Evolutionary conservation across 1,284 basidiomycete species (phyloP).

Genomic region (Boletus smithii): DNA sequence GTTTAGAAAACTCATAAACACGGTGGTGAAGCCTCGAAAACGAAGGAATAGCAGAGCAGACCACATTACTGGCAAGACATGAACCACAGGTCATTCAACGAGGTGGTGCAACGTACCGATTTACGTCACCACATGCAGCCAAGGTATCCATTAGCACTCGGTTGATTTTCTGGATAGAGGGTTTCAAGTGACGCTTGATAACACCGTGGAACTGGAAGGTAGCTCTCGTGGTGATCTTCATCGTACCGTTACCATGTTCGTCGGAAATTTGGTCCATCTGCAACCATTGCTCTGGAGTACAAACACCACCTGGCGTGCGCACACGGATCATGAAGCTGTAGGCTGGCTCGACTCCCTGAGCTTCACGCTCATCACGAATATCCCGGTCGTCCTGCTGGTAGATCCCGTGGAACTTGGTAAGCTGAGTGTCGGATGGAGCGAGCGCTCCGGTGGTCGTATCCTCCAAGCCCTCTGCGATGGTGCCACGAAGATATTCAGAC

Average conservation of each 20-base stretch:
- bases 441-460: conserved; percentile 89
- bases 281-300: conserved; percentile 89
- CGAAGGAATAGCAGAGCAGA: conserved; percentile 89
- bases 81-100: conserved; percentile 2
- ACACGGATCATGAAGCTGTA: conserved; percentile 99
- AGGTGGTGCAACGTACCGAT: conserved; percentile 54
- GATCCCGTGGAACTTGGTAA: conserved; percentile 99
- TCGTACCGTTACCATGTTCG: conserved; percentile 90
- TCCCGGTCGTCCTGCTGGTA: conserved; percentile 98
- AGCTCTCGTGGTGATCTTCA: conserved; percentile 97
- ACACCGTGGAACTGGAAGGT: conserved; percentile 99
- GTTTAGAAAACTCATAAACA: conserved; percentile 85
- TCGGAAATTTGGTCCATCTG: conserved; percentile 95
- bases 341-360: conserved; percentile 91
- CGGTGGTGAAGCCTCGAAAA: conserved; percentile 82
- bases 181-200: conserved; percentile 94
- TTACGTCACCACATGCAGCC: conserved; percentile 98
- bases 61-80: conserved; percentile 67
- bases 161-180: conserved; percentile 96
- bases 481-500: conserved; percentile 91
- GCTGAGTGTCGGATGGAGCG: conserved; percentile 85
- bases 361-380: conserved; percentile 93
- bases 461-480: conserved; percentile 87
- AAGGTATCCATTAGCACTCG: conserved; percentile 89
- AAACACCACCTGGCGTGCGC: conserved; percentile 94